Evolutionary conservation across 805 yeast species (phyloP), one percentile per base, ranked within the genome.

Genomic region (Schwanniomyces pseudopolymorphus): DNA sequence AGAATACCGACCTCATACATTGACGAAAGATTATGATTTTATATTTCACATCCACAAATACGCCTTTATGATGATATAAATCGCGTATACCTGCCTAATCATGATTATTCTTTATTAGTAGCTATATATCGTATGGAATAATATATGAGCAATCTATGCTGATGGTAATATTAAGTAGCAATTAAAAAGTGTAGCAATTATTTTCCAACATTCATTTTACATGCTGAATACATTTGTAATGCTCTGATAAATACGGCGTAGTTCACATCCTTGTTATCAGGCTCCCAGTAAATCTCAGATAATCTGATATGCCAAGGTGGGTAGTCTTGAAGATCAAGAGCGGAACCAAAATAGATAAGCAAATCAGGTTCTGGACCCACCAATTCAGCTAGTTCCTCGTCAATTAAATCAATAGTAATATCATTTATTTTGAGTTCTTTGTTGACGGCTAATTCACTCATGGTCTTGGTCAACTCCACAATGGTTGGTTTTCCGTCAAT

Each of bases 231-330:
- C 55, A 79, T 81, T 55, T 82, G 87, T 56, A 87, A 70, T 1
- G 91, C 92, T 52, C 94, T 77, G 43, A 87, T 75, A 63, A 88
- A 91, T 16, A 89, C 94, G 11, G 91, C 85, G 63, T 91, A 91
- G 31, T 81, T 79, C 40, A 89, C 96, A 45, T 78, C 82, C 48
- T 77, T 82, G 64, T 90, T 90, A 63, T 89, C 96, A 2, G 86
- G 85, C 60, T 89, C 92, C 88, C 95, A 87, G 67, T 84, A 91
- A 59, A 94, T 81, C 61, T 94, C 99, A 5, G 90, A 80, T 44
- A 95, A 77, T 51, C 99, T 79, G 28, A 89, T 81, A 61, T 92
- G 98, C 99, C 99, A 94, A 24, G 99, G 99, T 17, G 98, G 98
- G 64, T 84, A 94, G 14, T 96, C 97, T 66, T 90, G 96, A 42